Conservation (phyloP, 1,284 basidiomycete genomes). For the Tilletia indica region DNA sequence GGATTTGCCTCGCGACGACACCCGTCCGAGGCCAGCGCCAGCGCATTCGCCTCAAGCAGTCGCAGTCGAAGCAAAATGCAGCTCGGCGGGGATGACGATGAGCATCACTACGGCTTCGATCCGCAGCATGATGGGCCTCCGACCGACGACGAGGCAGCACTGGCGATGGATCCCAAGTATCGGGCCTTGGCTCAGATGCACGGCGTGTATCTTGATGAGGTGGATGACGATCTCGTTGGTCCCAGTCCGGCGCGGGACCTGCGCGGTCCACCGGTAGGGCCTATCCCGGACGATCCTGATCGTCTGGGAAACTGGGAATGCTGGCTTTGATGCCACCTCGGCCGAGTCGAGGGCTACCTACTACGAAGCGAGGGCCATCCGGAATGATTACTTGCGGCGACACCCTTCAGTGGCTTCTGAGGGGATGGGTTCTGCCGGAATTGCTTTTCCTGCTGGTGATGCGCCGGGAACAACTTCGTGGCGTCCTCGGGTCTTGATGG, state of each 20-base stretch:
- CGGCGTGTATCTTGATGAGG: slow-evolving; percentile 12
- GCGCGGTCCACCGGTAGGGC: background rate
- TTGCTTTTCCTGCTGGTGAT: too few relatives aligned
- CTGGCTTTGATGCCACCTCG: background rate
- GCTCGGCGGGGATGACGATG: background rate
- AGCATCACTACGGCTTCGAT: background rate
- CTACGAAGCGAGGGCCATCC: slow-evolving; percentile 11
- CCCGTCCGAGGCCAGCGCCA: slow-evolving; percentile 5
- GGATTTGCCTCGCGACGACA: slow-evolving; percentile 12
- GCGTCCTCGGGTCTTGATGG: too few relatives aligned
- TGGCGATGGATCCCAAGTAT: slow-evolving; percentile 14
- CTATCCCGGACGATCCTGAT: background rate
- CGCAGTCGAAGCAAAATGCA: slow-evolving; percentile 15
- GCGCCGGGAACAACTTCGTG: too few relatives aligned
- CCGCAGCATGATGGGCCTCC: background rate
- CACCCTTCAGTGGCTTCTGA: slow-evolving; percentile 1
- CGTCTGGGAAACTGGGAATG: background rate
- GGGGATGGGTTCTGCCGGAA: too few relatives aligned
- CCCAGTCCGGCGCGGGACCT: background rate
- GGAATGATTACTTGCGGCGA: slow-evolving; percentile 12
- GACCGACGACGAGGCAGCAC: background rate
- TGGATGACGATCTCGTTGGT: background rate
- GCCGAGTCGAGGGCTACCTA: slow-evolving; percentile 2
- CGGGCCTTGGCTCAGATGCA: slow-evolving; percentile 9
- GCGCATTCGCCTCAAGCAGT: slow-evolving; percentile 8